These are phyloP conservation scores for Clavaria fumosa DNA, from an alignment of 768 basidiomycete species.

Conservation along the genomic window DNA sequence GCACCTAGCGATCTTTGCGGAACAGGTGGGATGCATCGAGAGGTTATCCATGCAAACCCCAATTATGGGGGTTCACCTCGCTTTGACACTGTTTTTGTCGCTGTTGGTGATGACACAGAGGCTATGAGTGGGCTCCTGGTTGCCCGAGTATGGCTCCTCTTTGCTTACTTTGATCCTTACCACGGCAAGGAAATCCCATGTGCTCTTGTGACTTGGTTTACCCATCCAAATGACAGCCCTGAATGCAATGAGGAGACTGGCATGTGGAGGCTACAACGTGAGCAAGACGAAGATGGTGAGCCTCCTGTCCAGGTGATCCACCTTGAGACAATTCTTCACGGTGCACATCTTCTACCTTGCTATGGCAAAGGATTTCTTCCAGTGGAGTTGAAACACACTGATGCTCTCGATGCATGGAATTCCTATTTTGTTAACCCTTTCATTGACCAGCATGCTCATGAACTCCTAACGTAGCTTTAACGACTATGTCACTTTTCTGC, in stretches of 20 bases:
- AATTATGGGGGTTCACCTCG: conserved; percentile 9
- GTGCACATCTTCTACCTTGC: conserved; percentile 18
- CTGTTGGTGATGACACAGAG: background rate
- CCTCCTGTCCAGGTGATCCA: conserved; percentile 13
- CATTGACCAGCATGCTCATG: conserved; percentile 19
- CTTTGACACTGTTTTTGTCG: background rate
- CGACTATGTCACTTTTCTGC: too few relatives aligned
- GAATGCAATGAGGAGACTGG: conserved; percentile 13
- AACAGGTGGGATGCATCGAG: conserved; percentile 12
- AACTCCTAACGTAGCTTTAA: too few relatives aligned
- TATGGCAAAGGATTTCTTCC: conserved; percentile 14
- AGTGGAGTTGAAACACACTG: conserved; percentile 9
- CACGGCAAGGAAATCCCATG: conserved; percentile 12
- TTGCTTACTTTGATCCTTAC: conserved; percentile 12
- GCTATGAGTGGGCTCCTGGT: background rate
- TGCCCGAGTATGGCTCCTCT: conserved; percentile 14
- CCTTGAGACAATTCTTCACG: conserved; percentile 16
- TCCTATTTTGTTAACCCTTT: conserved; percentile 19
- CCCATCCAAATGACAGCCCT: conserved; percentile 8
- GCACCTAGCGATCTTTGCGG: conserved; percentile 14
- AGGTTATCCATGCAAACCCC: conserved; percentile 15
- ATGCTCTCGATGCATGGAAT: conserved; percentile 14
- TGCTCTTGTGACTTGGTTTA: conserved; percentile 18
- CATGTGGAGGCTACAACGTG: conserved; percentile 14
- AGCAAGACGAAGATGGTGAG: conserved; percentile 5